These are phyloP conservation scores for Ogataea zsoltii DNA, from an alignment of 805 yeast genomes.

Conservation along the genomic window DNA sequence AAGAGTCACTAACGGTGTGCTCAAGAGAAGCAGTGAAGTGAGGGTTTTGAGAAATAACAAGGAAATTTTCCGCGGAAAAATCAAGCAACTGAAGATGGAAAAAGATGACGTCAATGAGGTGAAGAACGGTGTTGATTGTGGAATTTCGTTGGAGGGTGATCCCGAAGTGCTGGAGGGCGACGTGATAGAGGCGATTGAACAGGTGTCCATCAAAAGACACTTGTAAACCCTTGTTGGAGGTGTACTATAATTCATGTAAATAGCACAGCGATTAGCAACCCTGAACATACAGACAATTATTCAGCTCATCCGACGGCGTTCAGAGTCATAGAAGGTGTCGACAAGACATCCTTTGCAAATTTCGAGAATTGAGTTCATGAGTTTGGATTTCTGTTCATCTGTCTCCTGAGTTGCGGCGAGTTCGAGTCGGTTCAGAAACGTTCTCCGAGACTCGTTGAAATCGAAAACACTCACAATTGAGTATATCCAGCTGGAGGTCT, in stretches of 20 bases:
- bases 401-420: neutral
- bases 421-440: constrained; percentile 14
- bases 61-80: constrained; percentile 38
- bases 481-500: constrained; percentile 15
- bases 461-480: constrained; percentile 16
- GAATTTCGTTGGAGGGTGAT: constrained; percentile 60
- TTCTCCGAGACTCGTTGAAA: constrained; percentile 27
- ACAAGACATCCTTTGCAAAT: constrained; percentile 5
- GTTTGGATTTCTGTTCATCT: neutral
- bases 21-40: constrained; percentile 54
- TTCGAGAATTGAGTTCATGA: constrained; percentile 4
- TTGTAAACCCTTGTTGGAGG: constrained; percentile 28
- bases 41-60: constrained; percentile 50
- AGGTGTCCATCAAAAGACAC: constrained; percentile 55
- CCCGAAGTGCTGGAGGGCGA: constrained; percentile 58
- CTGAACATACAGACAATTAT: too few species aligned
- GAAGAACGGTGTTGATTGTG: constrained; percentile 88
- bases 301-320: constrained; percentile 9
- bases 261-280: neutral
- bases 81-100: constrained; percentile 75
- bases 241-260: constrained; percentile 7
- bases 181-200: constrained; percentile 70
- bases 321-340: constrained; percentile 19
- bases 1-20: constrained; percentile 66
- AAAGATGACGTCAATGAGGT: constrained; percentile 79